Evolutionary conservation across 78 protist genomes (phyloP).

Genomic region (Creolimax fragrantissima): DNA sequence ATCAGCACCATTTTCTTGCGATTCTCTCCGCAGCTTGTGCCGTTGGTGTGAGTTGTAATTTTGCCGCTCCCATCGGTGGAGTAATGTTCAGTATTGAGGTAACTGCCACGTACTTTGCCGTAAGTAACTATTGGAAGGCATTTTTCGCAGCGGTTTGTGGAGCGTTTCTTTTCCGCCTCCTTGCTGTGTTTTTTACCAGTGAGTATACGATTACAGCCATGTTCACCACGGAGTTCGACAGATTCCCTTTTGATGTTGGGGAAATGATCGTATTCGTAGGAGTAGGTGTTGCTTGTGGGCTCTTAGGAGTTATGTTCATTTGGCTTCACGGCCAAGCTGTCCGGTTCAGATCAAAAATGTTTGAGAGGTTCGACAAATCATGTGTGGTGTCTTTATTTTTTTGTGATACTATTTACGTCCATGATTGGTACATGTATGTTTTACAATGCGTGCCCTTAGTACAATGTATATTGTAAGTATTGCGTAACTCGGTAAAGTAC

Average conservation of each 20-base stretch:
- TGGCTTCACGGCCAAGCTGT: neutral
- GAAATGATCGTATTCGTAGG: conserved; percentile 34
- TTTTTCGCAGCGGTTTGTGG: conserved; percentile 54
- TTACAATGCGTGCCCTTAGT: no score
- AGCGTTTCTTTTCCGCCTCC: conserved; percentile 30
- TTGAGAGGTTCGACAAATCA: no score
- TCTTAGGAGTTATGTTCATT: conserved; percentile 33
- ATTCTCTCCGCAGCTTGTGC: conserved; percentile 69
- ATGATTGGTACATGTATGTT: no score
- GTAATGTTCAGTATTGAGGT: conserved; percentile 73
- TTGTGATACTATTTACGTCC: no score
- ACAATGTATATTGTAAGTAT: no score
- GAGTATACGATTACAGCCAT: conserved; percentile 3
- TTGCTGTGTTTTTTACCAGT: neutral
- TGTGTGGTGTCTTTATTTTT: no score
- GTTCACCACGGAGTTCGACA: neutral
- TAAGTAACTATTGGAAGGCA: conserved; percentile 50
- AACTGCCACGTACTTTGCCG: conserved; percentile 60
- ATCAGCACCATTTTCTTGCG: conserved; percentile 30
- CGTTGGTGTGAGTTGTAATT: conserved; percentile 69
- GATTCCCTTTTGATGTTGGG: conserved; percentile 10
- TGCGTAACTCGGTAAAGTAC: no score
- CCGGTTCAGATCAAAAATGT: neutral
- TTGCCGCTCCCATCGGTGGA: conserved; percentile 88
- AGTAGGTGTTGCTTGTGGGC: conserved; percentile 51